phyloP scores from a whole-genome alignment of 2,329 filamentous ascomycete species.

The Taxawa tesnikishii region DNA sequence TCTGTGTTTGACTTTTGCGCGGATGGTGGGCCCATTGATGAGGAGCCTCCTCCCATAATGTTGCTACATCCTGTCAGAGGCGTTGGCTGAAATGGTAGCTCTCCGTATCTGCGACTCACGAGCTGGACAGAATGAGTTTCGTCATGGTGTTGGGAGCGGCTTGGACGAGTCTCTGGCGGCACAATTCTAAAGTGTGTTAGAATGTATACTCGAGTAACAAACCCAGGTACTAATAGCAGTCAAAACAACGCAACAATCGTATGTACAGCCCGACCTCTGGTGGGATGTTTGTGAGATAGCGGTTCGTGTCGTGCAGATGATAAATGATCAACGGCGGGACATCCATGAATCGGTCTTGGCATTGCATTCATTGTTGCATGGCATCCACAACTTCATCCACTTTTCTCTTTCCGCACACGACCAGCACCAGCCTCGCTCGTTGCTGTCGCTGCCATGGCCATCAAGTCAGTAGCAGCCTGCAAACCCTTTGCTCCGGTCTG shows the following conservation, averaged over 20 bases:
- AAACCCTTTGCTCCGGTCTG: conserved; percentile 6
- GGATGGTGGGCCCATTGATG: conserved; percentile 68
- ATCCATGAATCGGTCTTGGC: too few species aligned
- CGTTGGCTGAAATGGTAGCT: conserved; percentile 5
- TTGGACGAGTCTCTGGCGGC: too few species aligned
- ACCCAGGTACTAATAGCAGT: too few species aligned
- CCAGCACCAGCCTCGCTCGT: conserved; percentile 1
- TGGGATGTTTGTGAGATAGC: too few species aligned
- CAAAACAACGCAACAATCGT: too few species aligned
- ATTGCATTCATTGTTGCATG: too few species aligned
- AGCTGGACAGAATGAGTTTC: conserved; percentile 75
- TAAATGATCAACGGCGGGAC: too few species aligned
- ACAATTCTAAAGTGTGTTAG: too few species aligned
- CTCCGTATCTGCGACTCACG: conserved; percentile 51
- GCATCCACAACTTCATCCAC: too few species aligned
- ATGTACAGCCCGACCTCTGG: too few species aligned
- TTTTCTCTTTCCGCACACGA: background rate
- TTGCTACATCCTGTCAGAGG: conserved; percentile 45
- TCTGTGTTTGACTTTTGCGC: conserved; percentile 84
- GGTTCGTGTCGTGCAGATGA: too few species aligned
- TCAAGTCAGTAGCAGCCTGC: conserved; percentile 32
- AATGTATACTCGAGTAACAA: too few species aligned
- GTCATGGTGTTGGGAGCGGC: conserved; percentile 45
- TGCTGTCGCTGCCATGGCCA: conserved; percentile 32
- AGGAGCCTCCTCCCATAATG: conserved; percentile 72